Conservation (phyloP, 495 filamentous ascomycete species). For the Penicillium roqueforti region DNA sequence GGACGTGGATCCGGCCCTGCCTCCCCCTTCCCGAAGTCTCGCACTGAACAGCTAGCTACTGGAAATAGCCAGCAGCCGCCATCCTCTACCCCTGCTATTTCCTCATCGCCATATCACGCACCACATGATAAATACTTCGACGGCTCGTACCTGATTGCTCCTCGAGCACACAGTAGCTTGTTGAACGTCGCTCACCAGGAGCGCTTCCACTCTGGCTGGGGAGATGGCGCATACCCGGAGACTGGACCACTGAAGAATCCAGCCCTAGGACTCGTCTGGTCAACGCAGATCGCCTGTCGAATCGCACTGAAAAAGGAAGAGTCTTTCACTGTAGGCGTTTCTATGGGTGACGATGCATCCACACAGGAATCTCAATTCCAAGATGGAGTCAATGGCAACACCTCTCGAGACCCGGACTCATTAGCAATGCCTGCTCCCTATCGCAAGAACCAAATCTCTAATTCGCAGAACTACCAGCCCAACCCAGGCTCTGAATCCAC, state of each 20-base stretch:
- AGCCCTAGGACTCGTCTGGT: conserved; percentile 82
- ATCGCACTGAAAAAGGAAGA: conserved; percentile 69
- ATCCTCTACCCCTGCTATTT: conserved; percentile 26
- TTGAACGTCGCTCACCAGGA: conserved; percentile 84
- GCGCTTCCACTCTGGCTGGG: conserved; percentile 93
- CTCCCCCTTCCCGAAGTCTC: conserved; percentile 21
- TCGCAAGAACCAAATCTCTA: not conserved
- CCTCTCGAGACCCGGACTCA: not conserved
- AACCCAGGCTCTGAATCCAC: conserved; percentile 19
- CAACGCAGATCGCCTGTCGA: conserved; percentile 76
- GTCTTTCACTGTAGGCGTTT: not conserved
- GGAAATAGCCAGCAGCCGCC: not conserved
- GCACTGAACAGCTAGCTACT: conserved; percentile 3
- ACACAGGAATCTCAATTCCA: not conserved
- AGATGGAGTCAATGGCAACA: not conserved
- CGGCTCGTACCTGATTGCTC: conserved; percentile 38
- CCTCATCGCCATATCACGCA: conserved; percentile 28
- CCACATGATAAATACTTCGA: conserved; percentile 39
- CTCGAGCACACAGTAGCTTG: conserved; percentile 40
- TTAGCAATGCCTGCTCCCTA: conserved; percentile 3
- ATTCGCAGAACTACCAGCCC: not conserved
- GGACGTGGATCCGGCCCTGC: conserved; percentile 17
- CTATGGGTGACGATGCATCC: conserved; percentile 1
- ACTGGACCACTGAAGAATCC: conserved; percentile 65
- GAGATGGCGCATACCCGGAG: conserved; percentile 43